Percentiles rank a stretch among this genome's conserved stretches.
Conservation (phyloP, 2,329 filamentous ascomycete genomes). For the Pyrenophora seminiperda region DNA sequence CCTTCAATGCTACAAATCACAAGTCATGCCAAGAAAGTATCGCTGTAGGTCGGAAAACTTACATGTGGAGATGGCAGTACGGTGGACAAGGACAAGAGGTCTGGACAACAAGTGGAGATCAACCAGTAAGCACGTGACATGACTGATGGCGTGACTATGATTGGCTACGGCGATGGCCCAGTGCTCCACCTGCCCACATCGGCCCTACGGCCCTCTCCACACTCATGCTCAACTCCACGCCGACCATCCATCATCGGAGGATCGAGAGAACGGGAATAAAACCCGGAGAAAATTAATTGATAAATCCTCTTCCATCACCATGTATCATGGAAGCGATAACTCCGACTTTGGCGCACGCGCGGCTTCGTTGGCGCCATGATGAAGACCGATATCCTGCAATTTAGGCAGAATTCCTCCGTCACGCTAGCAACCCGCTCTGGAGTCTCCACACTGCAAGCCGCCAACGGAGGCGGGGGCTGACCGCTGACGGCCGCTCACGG, state of each 20-base stretch:
- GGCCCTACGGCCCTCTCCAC: background rate
- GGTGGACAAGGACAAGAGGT: background rate
- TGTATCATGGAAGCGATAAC: background rate
- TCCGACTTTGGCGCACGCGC: background rate
- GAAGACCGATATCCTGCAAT: background rate
- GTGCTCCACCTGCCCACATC: background rate
- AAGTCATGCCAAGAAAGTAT: too few relatives aligned
- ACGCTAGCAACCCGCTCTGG: constrained; percentile 9
- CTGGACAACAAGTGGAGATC: background rate
- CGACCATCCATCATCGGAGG: background rate
- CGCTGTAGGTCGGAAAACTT: background rate
- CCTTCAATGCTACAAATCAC: too few relatives aligned
- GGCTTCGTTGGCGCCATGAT: background rate
- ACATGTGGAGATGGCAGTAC: background rate
- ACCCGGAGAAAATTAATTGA: too few relatives aligned
- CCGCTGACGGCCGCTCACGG: background rate
- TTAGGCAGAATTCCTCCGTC: constrained; percentile 5
- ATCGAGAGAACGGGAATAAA: background rate
- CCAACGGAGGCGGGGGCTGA: constrained; percentile 1
- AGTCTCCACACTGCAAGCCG: constrained; percentile 4
- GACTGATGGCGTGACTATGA: background rate
- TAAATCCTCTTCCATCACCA: too few relatives aligned
- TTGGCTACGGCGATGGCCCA: background rate
- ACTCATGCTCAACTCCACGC: background rate
- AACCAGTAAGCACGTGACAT: background rate